Evolutionary conservation across 2,329 filamentous ascomycete genomes (phyloP).

Genomic region (Phialophora expanda): DNA sequence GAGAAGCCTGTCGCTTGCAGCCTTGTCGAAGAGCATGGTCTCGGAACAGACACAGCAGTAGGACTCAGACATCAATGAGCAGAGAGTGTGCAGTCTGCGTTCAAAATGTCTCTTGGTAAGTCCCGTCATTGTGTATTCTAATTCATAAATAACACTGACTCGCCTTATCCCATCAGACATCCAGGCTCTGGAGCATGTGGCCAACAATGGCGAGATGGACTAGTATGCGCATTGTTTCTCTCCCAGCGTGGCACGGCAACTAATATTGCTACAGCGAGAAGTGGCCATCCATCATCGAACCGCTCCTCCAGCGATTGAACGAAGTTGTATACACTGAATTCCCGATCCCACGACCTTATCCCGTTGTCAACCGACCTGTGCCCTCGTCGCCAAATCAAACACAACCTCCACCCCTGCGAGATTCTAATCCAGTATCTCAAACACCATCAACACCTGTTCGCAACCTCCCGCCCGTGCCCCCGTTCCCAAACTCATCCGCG

Average conservation of each 20-base stretch:
- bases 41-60: neutral
- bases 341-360: conserved; percentile 65
- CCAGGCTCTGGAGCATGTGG: conserved; percentile 60
- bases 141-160: conserved; percentile 10
- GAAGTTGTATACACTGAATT: conserved; percentile 77
- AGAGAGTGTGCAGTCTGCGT: neutral
- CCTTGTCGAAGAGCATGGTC: conserved; percentile 4
- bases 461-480: conserved; percentile 47
- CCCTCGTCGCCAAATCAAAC: conserved; percentile 37
- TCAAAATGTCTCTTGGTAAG: conserved; percentile 26
- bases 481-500: conserved; percentile 46
- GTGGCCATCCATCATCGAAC: conserved; percentile 71
- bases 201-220: conserved; percentile 64
- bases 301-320: conserved; percentile 71
- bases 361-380: conserved; percentile 52
- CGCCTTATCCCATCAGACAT: conserved; percentile 49
- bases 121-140: neutral
- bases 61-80: neutral
- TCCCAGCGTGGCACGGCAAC: conserved; percentile 19
- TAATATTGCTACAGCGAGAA: conserved; percentile 60
- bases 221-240: conserved; percentile 52
- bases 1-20: conserved; percentile 11
- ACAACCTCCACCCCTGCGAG: conserved; percentile 40
- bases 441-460: conserved; percentile 44
- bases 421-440: conserved; percentile 44